Conservation (phyloP, 1,139 yeast species). For the Scheffersomyces segobiensis region DNA sequence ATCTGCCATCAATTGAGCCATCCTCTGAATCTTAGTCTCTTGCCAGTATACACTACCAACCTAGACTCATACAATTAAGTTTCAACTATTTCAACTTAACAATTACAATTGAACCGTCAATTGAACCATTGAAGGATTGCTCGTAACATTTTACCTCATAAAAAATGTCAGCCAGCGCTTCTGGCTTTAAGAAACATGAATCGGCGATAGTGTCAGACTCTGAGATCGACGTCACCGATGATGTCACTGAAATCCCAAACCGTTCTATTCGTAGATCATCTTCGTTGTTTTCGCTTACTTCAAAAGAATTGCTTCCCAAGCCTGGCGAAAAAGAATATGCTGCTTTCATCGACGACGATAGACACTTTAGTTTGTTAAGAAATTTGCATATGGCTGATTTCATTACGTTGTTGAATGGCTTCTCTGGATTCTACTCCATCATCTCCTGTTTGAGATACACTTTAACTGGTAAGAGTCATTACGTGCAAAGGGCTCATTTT, state of each 20-base stretch:
- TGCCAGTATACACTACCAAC: neutral
- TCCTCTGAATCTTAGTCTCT: neutral
- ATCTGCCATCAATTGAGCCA: neutral
- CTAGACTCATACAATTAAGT: neutral
- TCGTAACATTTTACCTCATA: neutral
- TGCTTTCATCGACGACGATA: constrained; percentile 73
- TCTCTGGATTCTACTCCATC: constrained; percentile 86
- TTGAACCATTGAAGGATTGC: neutral
- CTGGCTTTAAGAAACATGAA: constrained; percentile 24
- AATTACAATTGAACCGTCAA: neutral
- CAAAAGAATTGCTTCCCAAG: constrained; percentile 41
- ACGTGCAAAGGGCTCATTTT: constrained; percentile 86
- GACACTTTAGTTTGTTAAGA: constrained; percentile 76
- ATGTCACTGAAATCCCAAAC: constrained; percentile 19
- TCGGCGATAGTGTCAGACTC: constrained; percentile 41
- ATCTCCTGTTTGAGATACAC: constrained; percentile 82
- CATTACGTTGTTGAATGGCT: constrained; percentile 89
- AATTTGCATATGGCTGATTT: constrained; percentile 93
- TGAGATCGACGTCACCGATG: constrained; percentile 31
- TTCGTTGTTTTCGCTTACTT: constrained; percentile 33
- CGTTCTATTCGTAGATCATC: constrained; percentile 45
- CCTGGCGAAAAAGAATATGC: constrained; percentile 77
- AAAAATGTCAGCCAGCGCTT: constrained; percentile 12
- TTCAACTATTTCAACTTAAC: neutral
- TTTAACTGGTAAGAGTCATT: constrained; percentile 62